Percentiles rank a stretch among this genome's conserved stretches.
These are phyloP conservation scores for Aspergillus tanneri DNA, from an alignment of 2,329 filamentous ascomycete species.

Conservation along the genomic window DNA sequence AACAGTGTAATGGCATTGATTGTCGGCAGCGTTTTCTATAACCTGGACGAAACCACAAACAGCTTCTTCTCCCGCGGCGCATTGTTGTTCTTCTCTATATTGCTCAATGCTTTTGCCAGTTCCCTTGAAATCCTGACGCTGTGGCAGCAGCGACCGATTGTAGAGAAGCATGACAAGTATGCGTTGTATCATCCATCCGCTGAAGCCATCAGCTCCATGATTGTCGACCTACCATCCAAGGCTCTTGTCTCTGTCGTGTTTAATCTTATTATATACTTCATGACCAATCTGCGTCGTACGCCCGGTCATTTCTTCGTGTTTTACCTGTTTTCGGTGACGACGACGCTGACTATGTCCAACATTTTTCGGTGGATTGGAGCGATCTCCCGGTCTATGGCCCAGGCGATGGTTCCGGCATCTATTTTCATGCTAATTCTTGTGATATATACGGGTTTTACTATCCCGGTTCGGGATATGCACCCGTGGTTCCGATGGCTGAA, in stretches of 20 bases:
- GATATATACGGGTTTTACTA: slow-evolving; percentile 52
- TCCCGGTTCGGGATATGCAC: slow-evolving; percentile 63
- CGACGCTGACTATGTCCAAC: slow-evolving; percentile 78
- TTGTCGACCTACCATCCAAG: slow-evolving; percentile 82
- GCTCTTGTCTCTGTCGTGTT: slow-evolving; percentile 69
- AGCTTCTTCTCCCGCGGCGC: slow-evolving; percentile 77
- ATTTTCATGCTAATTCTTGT: slow-evolving; percentile 47
- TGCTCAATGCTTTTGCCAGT: slow-evolving; percentile 78
- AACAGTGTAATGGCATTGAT: slow-evolving; percentile 75
- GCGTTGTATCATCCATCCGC: slow-evolving; percentile 87
- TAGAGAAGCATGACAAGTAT: slow-evolving; percentile 85
- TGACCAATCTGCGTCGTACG: slow-evolving; percentile 75
- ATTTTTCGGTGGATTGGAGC: slow-evolving; percentile 78
- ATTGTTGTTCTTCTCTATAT: slow-evolving; percentile 78
- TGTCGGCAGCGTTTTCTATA: slow-evolving; percentile 75
- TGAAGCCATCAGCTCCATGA: slow-evolving; percentile 82
- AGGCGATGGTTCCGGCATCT: slow-evolving; percentile 57
- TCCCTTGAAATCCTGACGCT: slow-evolving; percentile 79
- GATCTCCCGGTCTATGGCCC: slow-evolving; percentile 64
- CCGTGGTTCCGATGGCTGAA: slow-evolving; percentile 82
- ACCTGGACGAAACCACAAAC: slow-evolving; percentile 61
- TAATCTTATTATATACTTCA: slow-evolving; percentile 80
- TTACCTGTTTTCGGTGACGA: slow-evolving; percentile 70
- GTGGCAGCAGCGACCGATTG: slow-evolving; percentile 84
- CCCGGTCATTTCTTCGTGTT: slow-evolving; percentile 82